Evolutionary conservation across 2,329 filamentous ascomycete genomes (phyloP).

Genomic region (Fusarium sp.): DNA sequence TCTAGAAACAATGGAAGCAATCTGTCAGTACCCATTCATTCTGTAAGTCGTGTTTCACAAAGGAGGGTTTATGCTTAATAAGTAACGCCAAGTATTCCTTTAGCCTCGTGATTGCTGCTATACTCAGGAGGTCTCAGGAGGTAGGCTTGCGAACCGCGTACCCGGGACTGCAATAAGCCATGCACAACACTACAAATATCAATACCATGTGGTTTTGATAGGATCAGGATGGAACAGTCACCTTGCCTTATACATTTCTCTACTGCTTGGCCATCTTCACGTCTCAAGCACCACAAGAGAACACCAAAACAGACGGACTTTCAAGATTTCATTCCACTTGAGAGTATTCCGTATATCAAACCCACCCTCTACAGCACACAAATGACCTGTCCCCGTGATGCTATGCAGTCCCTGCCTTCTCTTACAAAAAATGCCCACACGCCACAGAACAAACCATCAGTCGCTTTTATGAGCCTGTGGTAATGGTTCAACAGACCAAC

Average conservation of each 20-base stretch:
- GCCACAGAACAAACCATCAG: not conserved
- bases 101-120: not conserved
- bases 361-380: not conserved
- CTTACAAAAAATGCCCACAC: not conserved
- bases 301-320: not conserved
- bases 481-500: constrained; percentile 13
- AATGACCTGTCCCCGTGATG: not conserved
- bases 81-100: not conserved
- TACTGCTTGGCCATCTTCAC: no score
- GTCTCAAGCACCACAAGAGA: not conserved
- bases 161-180: not conserved
- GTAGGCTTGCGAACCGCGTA: not conserved
- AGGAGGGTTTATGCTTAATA: not conserved
- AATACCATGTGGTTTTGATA: not conserved
- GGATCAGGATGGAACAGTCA: not conserved
- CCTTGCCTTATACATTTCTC: not conserved
- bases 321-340: not conserved
- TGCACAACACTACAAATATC: not conserved
- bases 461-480: constrained; percentile 9
- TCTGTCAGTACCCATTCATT: not conserved
- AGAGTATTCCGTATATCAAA: constrained; percentile 2
- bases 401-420: not conserved
- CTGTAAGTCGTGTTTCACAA: not conserved
- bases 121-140: not conserved
- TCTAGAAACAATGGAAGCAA: not conserved